Percentiles rank a stretch among this genome's conserved stretches.
These are phyloP conservation scores for Pythium phragmiticola DNA, from an alignment of 352 stramenopile genomes.

Conservation along the genomic window DNA sequence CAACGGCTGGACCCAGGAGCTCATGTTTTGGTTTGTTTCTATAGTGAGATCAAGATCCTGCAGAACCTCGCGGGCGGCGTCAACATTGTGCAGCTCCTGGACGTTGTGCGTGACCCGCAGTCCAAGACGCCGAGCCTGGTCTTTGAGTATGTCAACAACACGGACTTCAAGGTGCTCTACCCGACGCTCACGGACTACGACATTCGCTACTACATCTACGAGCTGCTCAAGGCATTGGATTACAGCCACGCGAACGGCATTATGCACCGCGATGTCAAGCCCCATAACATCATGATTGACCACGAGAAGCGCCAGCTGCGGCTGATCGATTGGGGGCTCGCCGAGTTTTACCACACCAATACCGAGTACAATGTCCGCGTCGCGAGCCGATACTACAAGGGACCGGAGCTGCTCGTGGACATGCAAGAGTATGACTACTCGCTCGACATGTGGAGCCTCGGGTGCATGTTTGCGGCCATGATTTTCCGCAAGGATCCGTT, in stretches of 20 bases:
- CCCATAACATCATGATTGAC: constrained; percentile 99
- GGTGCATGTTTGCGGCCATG: constrained; percentile 99
- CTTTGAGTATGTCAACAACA: constrained; percentile 99
- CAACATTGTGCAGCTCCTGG: constrained; percentile 99
- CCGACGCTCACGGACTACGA: constrained; percentile 97
- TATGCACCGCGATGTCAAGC: constrained; percentile 99
- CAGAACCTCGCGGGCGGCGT: constrained; percentile 98
- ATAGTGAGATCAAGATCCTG: constrained; percentile 98
- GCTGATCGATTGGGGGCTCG: constrained; percentile 99
- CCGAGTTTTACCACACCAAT: constrained; percentile 98
- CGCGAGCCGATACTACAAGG: constrained; percentile 99
- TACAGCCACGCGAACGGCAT: constrained; percentile 99
- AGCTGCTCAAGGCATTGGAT: constrained; percentile 95
- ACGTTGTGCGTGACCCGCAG: constrained; percentile 98
- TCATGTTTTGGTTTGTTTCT: neutral
- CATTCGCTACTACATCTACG: constrained; percentile 99
- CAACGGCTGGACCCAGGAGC: neutral
- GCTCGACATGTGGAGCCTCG: constrained; percentile 99
- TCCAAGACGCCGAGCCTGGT: constrained; percentile 98
- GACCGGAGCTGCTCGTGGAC: constrained; percentile 97
- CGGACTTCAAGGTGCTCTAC: constrained; percentile 99
- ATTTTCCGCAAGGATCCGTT: constrained; percentile 99
- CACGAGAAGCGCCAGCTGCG: constrained; percentile 97
- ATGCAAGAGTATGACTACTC: constrained; percentile 99
- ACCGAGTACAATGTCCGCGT: constrained; percentile 99